phyloP scores from a whole-genome alignment of 768 basidiomycete species.

The Leccinum arenicola region DNA sequence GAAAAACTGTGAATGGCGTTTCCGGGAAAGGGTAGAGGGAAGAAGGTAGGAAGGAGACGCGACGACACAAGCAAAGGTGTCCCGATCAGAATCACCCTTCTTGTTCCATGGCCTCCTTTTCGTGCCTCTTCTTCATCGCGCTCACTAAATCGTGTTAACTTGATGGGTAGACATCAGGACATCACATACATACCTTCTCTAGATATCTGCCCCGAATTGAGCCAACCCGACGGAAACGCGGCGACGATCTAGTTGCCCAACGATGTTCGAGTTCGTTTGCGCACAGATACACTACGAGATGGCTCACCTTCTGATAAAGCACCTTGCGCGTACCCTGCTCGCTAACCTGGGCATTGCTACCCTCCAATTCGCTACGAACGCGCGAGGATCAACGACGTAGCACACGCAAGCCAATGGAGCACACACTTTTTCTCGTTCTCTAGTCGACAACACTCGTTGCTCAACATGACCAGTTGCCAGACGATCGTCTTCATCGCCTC shows the following conservation, averaged over 20 bases:
- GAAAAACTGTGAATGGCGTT: not conserved
- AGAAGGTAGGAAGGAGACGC: no score
- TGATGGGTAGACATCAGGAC: not conserved
- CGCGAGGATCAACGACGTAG: not conserved
- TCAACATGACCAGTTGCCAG: constrained; percentile 78
- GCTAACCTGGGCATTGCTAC: constrained; percentile 67
- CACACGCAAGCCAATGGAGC: not conserved
- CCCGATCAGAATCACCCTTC: constrained; percentile 31
- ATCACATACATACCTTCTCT: constrained; percentile 62
- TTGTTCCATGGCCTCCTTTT: constrained; percentile 68
- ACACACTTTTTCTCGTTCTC: constrained; percentile 63
- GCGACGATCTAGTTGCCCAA: constrained; percentile 54
- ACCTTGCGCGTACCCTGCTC: constrained; percentile 79
- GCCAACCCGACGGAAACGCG: constrained; percentile 83
- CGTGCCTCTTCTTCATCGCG: constrained; percentile 79
- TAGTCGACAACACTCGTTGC: constrained; percentile 75
- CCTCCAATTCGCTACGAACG: constrained; percentile 50
- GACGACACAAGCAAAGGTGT: no score
- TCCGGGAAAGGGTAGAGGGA: not conserved
- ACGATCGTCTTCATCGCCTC: constrained; percentile 77
- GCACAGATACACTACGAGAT: not conserved
- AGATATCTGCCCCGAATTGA: constrained; percentile 82
- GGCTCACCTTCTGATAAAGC: constrained; percentile 71
- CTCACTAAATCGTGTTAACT: constrained; percentile 50
- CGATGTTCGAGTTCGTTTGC: not conserved